Base-by-base conservation (phyloP, 2,329 filamentous ascomycete species). In the Verticillium nonalfalfae region DNA sequence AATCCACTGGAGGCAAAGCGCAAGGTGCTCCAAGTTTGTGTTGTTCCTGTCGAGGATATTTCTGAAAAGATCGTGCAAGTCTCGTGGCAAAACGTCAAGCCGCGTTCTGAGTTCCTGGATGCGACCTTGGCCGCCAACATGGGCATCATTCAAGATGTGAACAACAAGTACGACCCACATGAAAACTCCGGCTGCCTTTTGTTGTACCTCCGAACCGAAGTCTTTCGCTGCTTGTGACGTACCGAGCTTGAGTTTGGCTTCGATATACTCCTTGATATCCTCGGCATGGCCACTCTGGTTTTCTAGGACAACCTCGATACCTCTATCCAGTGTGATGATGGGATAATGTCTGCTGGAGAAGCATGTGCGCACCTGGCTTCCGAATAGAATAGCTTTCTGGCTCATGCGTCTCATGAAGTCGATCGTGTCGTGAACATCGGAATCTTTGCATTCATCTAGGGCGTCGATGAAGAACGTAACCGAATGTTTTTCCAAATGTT, bases 101-200 rank as follows among this genome's bases (percentile, higher is more conserved):
- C 80, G 72, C 33, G 78, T 73, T 9, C 67, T 59, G 45, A 52
- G 45, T 10, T 52, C n/a, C 10, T 26, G 45, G 7, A 52, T 52
- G 10, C 45, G 18, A 21, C 45, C 45, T 2, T 72, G 73, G 1
- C 69, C 70, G 18, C 64, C 56, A 14, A 68, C 62, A n/a, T 70
- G 66, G 34, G 75, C 74, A 33, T 71, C 70, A 58, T 77, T 77
- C 13, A 79, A 65, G 7, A 78, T 75, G 1, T 71, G 67, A 1
- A 79, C 70, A 2, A 79, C 77, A 0, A 80, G 61, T 4, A 73
- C 73, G 9, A 75, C 72, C 77, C 76, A 79, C 59, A 81, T 70
- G 57, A 81, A 81, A 35, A 81, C 69, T 0, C 75, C 74, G 0
- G 71, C 68, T 1, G 59, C 52, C 38, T 58, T 61, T 18, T 61